Evolutionary conservation across 768 basidiomycete species (phyloP), one percentile per base, ranked within the genome.

Genomic region (Phanerochaete carnosa): DNA sequence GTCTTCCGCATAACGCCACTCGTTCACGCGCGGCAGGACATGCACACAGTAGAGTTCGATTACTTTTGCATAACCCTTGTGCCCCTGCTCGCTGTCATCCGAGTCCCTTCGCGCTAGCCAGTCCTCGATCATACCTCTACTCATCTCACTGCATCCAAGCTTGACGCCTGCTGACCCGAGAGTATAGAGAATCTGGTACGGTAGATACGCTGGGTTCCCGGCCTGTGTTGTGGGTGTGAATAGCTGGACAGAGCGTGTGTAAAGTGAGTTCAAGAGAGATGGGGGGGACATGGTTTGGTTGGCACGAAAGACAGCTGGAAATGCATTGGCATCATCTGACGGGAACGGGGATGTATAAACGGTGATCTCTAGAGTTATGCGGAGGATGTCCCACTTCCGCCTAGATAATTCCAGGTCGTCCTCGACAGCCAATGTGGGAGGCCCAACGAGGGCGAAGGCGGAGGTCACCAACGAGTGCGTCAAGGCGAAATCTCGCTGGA

Each of bases 371-470:
- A 92, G 80, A 0, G 91, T 94, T 63, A 94, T 88, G 26, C 92
- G 82, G 7, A 94, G 84, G 58, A 94, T 85, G 67, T 94, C 92
- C 92, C 92, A 94, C 75, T 92, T 93, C 58, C 86, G 79, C 19
- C 92, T 84, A 51, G 79, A 75, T 4, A 68, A 64, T 9, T 68
- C 60, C 61, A 85, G 76, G 23, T 80, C 74, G 58, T 80, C 76
- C 3, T 84, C 76, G 2, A 66, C 30, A 25, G 64, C 5, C 76
- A 83, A 2, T 78, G 76, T 16, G 69, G 79, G 62, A 1, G 75
- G 70, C 2, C 66, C 53, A 15, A 94, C 67, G 32, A 90, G 72
- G 9, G 82, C 68, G 70, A 92, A 91, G 0, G 90, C 92, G 8
- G 89, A 83, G 45, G 81, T 76, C 28, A 93, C 69, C 33, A 93